These are phyloP conservation scores for Pontederia paniculata DNA, from an alignment of 176 grass and related monocot genomes.

Conservation along the genomic window DNA sequence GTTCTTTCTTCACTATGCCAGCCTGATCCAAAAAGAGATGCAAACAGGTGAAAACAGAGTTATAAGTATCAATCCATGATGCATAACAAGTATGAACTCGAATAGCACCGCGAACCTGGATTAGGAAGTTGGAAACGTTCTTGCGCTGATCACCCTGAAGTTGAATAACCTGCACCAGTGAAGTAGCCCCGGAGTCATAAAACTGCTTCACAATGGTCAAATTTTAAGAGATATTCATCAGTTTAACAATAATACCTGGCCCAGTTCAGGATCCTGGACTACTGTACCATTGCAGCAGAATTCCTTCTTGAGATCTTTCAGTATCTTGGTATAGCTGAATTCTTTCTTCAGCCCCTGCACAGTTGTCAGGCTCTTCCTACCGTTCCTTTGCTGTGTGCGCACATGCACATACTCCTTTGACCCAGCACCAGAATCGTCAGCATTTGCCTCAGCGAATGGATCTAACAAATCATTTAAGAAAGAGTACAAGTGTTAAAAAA, in stretches of 20 bases:
- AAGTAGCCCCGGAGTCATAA: too few species aligned
- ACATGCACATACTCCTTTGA: slow-evolving; percentile 94
- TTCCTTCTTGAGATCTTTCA: slow-evolving; percentile 97
- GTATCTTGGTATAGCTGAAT: slow-evolving; percentile 92
- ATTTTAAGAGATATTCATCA: background rate
- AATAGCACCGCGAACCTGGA: slow-evolving; percentile 43
- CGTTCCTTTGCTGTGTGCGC: slow-evolving; percentile 90
- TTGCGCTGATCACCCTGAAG: slow-evolving; percentile 99
- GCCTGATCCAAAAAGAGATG: slow-evolving; percentile 25
- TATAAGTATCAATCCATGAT: too few species aligned
- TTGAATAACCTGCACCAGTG: slow-evolving; percentile 71
- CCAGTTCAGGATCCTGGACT: slow-evolving; percentile 94
- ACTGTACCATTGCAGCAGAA: slow-evolving; percentile 99
- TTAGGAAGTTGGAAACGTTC: slow-evolving; percentile 96
- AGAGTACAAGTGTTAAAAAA: too few species aligned
- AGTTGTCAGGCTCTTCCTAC: slow-evolving; percentile 94
- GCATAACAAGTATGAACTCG: background rate
- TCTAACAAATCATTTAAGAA: slow-evolving; percentile 24
- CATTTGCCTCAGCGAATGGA: slow-evolving; percentile 98
- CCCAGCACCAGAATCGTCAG: slow-evolving; percentile 90
- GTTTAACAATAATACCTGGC: slow-evolving; percentile 44
- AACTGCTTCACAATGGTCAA: background rate
- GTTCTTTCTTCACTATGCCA: slow-evolving; percentile 96
- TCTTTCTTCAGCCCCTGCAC: slow-evolving; percentile 94
- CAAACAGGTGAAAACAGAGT: too few species aligned